These are phyloP conservation scores for Chaetothyriales sp. DNA, from an alignment of 2,329 filamentous ascomycete species.

Conservation along the genomic window DNA sequence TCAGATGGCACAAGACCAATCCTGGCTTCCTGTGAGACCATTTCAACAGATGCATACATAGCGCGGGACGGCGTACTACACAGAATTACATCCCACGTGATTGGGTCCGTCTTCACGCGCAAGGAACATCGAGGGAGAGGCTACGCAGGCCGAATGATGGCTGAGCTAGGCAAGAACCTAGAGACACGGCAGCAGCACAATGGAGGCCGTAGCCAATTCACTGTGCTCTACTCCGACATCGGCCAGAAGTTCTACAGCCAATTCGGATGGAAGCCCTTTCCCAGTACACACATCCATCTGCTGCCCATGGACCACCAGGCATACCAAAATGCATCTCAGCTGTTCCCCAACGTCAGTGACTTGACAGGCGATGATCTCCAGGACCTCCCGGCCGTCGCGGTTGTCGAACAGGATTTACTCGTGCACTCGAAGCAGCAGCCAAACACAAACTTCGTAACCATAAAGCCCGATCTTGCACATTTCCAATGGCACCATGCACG, in stretches of 20 bases:
- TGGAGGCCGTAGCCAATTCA: constrained; percentile 44
- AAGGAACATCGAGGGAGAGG: constrained; percentile 53
- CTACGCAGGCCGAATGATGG: constrained; percentile 66
- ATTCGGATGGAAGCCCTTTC: constrained; percentile 62
- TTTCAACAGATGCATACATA: constrained; percentile 33
- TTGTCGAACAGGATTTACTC: constrained; percentile 44
- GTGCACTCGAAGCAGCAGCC: constrained; percentile 27
- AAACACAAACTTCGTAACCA: constrained; percentile 45
- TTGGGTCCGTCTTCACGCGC: constrained; percentile 68
- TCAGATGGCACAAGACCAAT: constrained; percentile 31
- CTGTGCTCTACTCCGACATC: constrained; percentile 74
- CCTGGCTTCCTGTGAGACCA: constrained; percentile 46
- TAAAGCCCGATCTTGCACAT: constrained; percentile 54
- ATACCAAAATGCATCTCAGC: constrained; percentile 13
- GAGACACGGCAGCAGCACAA: constrained; percentile 38
- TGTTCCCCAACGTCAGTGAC: constrained; percentile 19
- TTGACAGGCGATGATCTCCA: constrained; percentile 28
- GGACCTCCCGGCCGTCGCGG: constrained; percentile 44
- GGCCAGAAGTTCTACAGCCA: constrained; percentile 68
- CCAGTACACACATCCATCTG: constrained; percentile 59
- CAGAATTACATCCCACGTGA: constrained; percentile 50
- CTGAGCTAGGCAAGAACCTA: constrained; percentile 45
- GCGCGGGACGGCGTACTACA: constrained; percentile 34
- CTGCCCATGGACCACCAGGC: constrained; percentile 24
- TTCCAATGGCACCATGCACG: constrained; percentile 67